Base-by-base conservation (phyloP, 768 basidiomycete species). In the Mycena rebaudengoi region DNA sequence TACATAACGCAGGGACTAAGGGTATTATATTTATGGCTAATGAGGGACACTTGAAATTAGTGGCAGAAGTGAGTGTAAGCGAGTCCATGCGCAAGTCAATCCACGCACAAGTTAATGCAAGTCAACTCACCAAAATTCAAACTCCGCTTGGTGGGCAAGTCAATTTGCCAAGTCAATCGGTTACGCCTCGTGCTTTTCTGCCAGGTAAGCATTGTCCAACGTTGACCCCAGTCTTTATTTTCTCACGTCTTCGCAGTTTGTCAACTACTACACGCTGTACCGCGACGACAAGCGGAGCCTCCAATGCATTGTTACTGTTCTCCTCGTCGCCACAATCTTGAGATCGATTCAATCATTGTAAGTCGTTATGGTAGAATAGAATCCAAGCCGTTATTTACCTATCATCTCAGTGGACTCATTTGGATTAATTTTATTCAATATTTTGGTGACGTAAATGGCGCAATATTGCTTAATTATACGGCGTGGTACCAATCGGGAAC, bases 401-500 rank as follows among this genome's bases (percentile, higher is more conserved):
- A 30, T 20, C 2, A 10, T 45, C 21, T n/a, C 35, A 78, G 75
- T 54, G 73, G 69, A 23, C 50, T 72, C 18, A 46, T 72, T 11
- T 78, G 77, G 77, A 73, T 75, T 20, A 67, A 71, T 33, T 67
- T 70, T 20, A 71, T 78, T 23, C 35, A 64, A 7, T 51, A 70
- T 49, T 74, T 78, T 58, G 63, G 55, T 18, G 74, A 76, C 46
- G 57, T 76, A 12, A 30, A 72, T 0, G 73, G 71, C 5, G 77
- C 77, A 0, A 71, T 76, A 45, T 32, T 61, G 18, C 63, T 76
- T 28, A 73, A 69, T 30, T 75, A 74, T 56, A 74, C 75, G 10
- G 54, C 70, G 11, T 78, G 76, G 77, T 76, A 75, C 75, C 71
- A 74, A 61, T 64, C 70, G 1, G 74, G 74, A 5, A 75, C 73